These are phyloP conservation scores for Cyberlindnera euphorbiae DNA, from an alignment of 805 yeast genomes.

Conservation along the genomic window DNA sequence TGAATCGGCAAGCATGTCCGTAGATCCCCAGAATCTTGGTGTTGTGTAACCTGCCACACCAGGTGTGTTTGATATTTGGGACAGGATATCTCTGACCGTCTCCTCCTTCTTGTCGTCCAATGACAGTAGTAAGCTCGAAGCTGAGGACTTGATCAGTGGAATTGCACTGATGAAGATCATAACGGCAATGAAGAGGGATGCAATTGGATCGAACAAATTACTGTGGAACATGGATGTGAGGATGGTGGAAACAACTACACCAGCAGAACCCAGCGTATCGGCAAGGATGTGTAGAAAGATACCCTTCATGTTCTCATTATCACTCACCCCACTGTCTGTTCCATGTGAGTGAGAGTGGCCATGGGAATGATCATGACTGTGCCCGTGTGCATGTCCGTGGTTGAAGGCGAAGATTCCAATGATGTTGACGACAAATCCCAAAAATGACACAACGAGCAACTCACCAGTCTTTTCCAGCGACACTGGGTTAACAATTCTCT, in stretches of 20 bases:
- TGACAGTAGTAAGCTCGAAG: slow-evolving; percentile 63
- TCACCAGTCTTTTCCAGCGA: slow-evolving; percentile 76
- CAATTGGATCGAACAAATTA: slow-evolving; percentile 85
- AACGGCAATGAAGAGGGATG: slow-evolving; percentile 81
- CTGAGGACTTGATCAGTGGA: slow-evolving; percentile 79
- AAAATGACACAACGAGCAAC: slow-evolving; percentile 71
- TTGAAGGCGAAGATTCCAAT: slow-evolving; percentile 94
- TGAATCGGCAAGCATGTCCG: slow-evolving; percentile 25
- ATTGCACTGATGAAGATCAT: slow-evolving; percentile 77
- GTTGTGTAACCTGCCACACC: slow-evolving; percentile 84
- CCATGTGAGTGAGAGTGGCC: slow-evolving; percentile 31
- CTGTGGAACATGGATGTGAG: slow-evolving; percentile 63
- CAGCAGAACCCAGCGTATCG: slow-evolving; percentile 94
- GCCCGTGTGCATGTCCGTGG: slow-evolving; percentile 62
- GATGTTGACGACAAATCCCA: slow-evolving; percentile 84
- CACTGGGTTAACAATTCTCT: slow-evolving; percentile 75
- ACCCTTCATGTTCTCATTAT: slow-evolving; percentile 84
- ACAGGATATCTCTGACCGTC: slow-evolving; percentile 55
- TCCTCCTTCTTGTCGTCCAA: slow-evolving; percentile 57
- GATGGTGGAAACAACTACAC: slow-evolving; percentile 88
- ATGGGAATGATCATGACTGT: slow-evolving; percentile 34
- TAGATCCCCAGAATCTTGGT: slow-evolving; percentile 85
- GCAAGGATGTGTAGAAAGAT: slow-evolving; percentile 91
- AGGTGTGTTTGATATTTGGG: slow-evolving; percentile 61
- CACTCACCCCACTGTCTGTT: slow-evolving; percentile 25